Evolutionary conservation across 169 alveolate species (phyloP).

Genomic region (Plasmodium ovale): DNA sequence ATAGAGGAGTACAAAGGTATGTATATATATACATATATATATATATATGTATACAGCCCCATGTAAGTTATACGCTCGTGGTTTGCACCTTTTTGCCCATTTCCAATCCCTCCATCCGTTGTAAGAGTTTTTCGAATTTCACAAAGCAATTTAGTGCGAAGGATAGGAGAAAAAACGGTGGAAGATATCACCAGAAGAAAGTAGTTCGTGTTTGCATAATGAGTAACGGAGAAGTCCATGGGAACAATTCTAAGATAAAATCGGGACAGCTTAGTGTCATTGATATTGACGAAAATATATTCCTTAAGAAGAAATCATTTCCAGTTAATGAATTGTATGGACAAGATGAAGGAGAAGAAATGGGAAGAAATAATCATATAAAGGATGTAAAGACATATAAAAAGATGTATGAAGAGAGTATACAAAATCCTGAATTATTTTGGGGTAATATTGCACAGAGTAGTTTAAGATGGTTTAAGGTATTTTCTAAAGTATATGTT

Average conservation of each 20-base stretch:
- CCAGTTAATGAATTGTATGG: constrained; percentile 54
- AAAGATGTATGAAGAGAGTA: constrained; percentile 80
- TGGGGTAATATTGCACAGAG: constrained; percentile 81
- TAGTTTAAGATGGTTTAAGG: constrained; percentile 78
- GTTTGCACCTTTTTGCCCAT: too few relatives aligned
- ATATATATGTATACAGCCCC: too few relatives aligned
- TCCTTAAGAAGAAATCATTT: constrained; percentile 24
- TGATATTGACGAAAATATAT: constrained; percentile 65
- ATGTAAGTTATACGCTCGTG: too few relatives aligned
- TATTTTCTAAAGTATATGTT: constrained; percentile 77
- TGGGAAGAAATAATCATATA: constrained; percentile 27
- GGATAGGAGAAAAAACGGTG: constrained; percentile 18
- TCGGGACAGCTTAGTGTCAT: constrained; percentile 36
- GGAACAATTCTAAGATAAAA: constrained; percentile 16
- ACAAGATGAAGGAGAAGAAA: constrained; percentile 27
- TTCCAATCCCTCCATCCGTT: too few relatives aligned
- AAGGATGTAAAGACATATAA: constrained; percentile 73
- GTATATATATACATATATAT: too few relatives aligned
- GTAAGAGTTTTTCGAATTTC: too few relatives aligned
- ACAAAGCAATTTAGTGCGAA: neutral
- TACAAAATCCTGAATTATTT: constrained; percentile 80
- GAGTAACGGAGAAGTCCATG: constrained; percentile 34
- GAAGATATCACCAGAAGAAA: too few relatives aligned
- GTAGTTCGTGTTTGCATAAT: constrained; percentile 29
- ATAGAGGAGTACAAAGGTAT: too few relatives aligned